Percentiles rank a stretch among this genome's conserved stretches.
Conservation (phyloP, 257 asterid species). For the Linaria vulgaris region DNA sequence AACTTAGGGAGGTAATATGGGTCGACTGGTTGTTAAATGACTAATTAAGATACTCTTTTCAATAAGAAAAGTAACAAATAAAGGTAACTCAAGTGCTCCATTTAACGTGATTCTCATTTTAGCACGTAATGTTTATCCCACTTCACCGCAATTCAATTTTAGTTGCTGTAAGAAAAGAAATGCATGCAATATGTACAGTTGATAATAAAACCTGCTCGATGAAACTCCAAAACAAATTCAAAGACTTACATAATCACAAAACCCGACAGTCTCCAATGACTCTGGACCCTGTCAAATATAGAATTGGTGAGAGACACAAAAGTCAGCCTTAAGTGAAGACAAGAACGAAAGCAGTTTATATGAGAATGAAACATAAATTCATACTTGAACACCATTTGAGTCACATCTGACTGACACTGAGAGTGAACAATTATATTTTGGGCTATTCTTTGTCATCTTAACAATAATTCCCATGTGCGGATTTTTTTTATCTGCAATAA, state of each 20-base stretch:
- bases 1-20: too few species aligned
- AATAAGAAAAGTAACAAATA: too few species aligned
- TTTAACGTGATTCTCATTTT: too few species aligned
- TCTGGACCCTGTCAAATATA: slow-evolving; percentile 61
- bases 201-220: background rate
- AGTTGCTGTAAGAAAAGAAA: too few species aligned
- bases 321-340: slow-evolving; percentile 19
- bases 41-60: too few species aligned
- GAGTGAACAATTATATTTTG: slow-evolving; percentile 68
- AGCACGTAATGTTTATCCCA: too few species aligned
- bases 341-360: slow-evolving; percentile 6
- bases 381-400: slow-evolving; percentile 61
- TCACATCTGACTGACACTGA: slow-evolving; percentile 78
- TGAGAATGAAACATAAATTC: slow-evolving; percentile 29
- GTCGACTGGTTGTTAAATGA: too few species aligned
- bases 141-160: too few species aligned
- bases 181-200: too few species aligned
- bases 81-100: too few species aligned
- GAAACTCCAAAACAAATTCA: slow-evolving; percentile 26
- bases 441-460: slow-evolving; percentile 59
- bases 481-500: slow-evolving; percentile 59
- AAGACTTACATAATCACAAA: slow-evolving; percentile 77
- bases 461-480: slow-evolving; percentile 69
- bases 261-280: slow-evolving; percentile 55
- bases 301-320: slow-evolving; percentile 7